A percentile compares a stretch with the other conserved stretches of the same genome.
Conservation (phyloP, 148 eudicot genomes). For the Nepenthes mirabilis region DNA sequence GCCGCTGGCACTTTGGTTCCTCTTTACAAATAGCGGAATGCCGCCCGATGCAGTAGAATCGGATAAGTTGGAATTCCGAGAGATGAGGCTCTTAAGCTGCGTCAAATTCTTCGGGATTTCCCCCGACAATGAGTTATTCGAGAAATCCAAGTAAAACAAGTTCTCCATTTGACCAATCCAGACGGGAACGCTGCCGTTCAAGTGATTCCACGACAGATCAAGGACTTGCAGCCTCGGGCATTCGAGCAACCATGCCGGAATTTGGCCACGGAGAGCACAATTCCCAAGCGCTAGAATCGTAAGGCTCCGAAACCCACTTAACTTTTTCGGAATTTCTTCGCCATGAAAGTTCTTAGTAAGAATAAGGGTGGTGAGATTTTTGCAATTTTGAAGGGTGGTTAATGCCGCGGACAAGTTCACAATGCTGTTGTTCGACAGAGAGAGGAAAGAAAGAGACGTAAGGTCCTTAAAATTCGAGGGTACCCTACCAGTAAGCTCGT, state of each 20-base stretch:
- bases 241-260: constrained; percentile 51
- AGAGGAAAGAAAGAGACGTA: constrained; percentile 37
- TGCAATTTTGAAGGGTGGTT: constrained; percentile 47
- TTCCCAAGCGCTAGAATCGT: constrained; percentile 55
- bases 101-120: constrained; percentile 57
- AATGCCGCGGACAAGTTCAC: constrained; percentile 42
- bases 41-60: constrained; percentile 31
- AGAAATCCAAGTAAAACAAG: constrained; percentile 75
- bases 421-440: constrained; percentile 58
- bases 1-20: constrained; percentile 64
- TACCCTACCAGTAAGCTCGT: constrained; percentile 36
- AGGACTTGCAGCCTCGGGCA: constrained; percentile 56
- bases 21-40: constrained; percentile 69
- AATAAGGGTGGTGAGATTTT: constrained; percentile 55
- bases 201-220: constrained; percentile 81
- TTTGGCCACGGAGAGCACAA: constrained; percentile 51
- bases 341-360: constrained; percentile 62
- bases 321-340: constrained; percentile 49
- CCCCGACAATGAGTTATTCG: constrained; percentile 67
- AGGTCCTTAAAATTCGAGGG: constrained; percentile 55
- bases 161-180: constrained; percentile 77
- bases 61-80: constrained; percentile 15
- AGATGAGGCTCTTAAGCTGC: constrained; percentile 48
- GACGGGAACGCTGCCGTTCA: constrained; percentile 51
- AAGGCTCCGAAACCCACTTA: constrained; percentile 34